A percentile compares a stretch with the other conserved stretches of the same genome.
Evolutionary conservation across 306 rosid species (phyloP).

Genomic region (Gastrolobium bilobum): DNA sequence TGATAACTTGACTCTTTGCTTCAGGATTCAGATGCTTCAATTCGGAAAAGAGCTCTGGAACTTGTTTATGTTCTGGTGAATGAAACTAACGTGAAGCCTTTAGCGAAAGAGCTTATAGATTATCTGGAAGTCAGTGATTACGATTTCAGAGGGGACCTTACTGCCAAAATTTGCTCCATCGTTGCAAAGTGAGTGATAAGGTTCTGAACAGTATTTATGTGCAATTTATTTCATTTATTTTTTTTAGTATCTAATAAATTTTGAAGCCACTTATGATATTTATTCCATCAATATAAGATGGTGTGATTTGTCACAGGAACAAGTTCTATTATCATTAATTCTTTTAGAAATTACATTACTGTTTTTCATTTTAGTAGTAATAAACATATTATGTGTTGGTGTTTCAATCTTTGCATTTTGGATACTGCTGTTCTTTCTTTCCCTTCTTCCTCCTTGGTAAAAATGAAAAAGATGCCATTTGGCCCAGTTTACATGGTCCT

Average conservation of each 20-base stretch:
- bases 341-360: conserved; percentile 21
- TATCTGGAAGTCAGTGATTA: conserved; percentile 87
- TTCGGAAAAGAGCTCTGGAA: conserved; percentile 97
- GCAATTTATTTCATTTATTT: background rate
- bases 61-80: conserved; percentile 91
- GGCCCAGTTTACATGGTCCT: conserved; percentile 27
- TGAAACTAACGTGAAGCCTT: conserved; percentile 88
- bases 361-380: conserved; percentile 28
- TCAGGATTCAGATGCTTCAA: conserved; percentile 97
- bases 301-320: conserved; percentile 19
- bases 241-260: conserved; percentile 21
- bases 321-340: conserved; percentile 33
- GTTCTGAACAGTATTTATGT: conserved; percentile 31
- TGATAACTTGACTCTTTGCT: conserved; percentile 50
- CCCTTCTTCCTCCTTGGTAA: conserved; percentile 31
- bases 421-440: conserved; percentile 33
- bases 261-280: conserved; percentile 20
- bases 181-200: conserved; percentile 82
- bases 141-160: conserved; percentile 94
- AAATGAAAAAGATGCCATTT: conserved; percentile 36
- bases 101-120: conserved; percentile 90
- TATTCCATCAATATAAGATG: conserved; percentile 38
- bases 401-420: conserved; percentile 41
- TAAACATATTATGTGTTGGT: conserved; percentile 23
- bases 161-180: conserved; percentile 90